Evolutionary conservation across 805 yeast species (phyloP).

Genomic region (Kluyveromyces lactis): DNA sequence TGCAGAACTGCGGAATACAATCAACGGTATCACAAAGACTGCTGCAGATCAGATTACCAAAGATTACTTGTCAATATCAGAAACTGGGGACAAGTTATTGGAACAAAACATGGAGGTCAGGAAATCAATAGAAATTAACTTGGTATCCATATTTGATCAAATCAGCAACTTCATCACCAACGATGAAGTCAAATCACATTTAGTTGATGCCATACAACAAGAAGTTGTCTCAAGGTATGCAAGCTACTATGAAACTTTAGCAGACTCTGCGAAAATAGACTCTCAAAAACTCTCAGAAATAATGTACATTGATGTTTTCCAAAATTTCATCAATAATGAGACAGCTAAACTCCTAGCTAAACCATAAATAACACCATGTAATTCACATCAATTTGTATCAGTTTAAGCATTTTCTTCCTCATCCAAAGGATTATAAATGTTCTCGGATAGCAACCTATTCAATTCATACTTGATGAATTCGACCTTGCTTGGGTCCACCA

Average conservation of each 20-base stretch:
- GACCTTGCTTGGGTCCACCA: constrained; percentile 72
- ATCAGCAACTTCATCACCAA: constrained; percentile 52
- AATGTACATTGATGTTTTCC: constrained; percentile 57
- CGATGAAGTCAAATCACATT: constrained; percentile 37
- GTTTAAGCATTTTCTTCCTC: constrained; percentile 43
- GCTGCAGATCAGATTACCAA: constrained; percentile 42
- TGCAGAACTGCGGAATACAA: constrained; percentile 59
- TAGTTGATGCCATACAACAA: constrained; percentile 61
- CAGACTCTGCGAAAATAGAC: constrained; percentile 17
- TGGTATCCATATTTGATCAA: constrained; percentile 49
- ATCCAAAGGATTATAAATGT: constrained; percentile 76
- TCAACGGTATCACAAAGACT: constrained; percentile 58
- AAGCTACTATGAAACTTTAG: constrained; percentile 35
- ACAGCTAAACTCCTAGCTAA: constrained; percentile 12
- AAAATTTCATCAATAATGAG: constrained; percentile 37
- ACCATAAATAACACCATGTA: neutral
- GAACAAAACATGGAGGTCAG: constrained; percentile 34
- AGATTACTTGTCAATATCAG: constrained; percentile 30
- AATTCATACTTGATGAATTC: constrained; percentile 70
- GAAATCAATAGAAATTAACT: constrained; percentile 39
- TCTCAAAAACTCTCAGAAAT: constrained; percentile 37
- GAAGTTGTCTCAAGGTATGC: constrained; percentile 51
- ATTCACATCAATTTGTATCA: neutral
- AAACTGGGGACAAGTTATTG: constrained; percentile 21
- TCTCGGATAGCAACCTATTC: constrained; percentile 66